Evolutionary conservation across 257 asterid genomes (phyloP).

Genomic region (Thymus quinquecostatus): DNA sequence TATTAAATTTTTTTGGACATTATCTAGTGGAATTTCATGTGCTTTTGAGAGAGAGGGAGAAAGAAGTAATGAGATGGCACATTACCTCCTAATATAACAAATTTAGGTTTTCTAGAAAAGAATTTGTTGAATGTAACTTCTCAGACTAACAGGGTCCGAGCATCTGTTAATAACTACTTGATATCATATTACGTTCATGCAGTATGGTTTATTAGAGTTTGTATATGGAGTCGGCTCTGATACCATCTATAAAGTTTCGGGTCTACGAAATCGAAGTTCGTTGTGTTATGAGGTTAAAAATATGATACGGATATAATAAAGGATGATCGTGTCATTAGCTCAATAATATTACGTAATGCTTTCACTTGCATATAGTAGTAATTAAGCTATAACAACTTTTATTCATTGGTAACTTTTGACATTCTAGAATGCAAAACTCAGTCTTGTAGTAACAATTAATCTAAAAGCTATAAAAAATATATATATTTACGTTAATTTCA

Average conservation of each 20-base stretch:
- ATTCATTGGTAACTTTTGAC: neutral
- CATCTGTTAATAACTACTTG: too few relatives aligned
- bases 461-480: neutral
- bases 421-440: neutral
- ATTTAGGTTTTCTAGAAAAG: too few relatives aligned
- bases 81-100: too few relatives aligned
- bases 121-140: too few relatives aligned
- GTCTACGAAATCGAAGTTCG: too few relatives aligned
- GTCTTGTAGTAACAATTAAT: neutral
- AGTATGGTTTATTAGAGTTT: too few relatives aligned
- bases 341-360: slow-evolving; percentile 18
- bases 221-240: too few relatives aligned
- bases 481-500: neutral
- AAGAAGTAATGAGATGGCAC: too few relatives aligned
- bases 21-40: neutral
- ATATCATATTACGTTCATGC: too few relatives aligned
- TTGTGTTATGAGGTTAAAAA: too few relatives aligned
- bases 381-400: neutral
- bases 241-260: too few relatives aligned
- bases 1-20: neutral
- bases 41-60: neutral
- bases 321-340: neutral
- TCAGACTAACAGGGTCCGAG: too few relatives aligned
- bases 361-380: neutral
- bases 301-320: neutral